These are phyloP conservation scores for Colletotrichum caudatum DNA, from an alignment of 2,329 filamentous ascomycete species.

Conservation along the genomic window DNA sequence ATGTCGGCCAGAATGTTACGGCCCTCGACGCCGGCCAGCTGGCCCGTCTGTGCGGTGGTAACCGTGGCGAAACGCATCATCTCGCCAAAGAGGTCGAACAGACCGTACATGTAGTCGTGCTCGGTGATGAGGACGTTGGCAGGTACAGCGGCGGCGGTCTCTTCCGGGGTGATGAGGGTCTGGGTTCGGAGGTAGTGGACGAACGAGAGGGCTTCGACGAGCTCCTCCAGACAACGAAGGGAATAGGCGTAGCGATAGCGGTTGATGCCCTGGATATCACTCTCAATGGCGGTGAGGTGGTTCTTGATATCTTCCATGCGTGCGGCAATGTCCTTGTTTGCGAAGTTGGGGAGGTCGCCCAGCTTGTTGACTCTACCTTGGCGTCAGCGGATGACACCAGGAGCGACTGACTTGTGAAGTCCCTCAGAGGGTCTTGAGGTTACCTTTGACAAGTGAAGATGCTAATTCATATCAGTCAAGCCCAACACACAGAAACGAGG, in stretches of 20 bases:
- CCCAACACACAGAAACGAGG: rapidly evolving
- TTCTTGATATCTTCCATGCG: constrained; percentile 78
- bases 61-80: constrained; percentile 97
- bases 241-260: constrained; percentile 83
- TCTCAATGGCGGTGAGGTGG: constrained; percentile 75
- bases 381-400: constrained; percentile 25
- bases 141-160: constrained; percentile 65
- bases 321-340: constrained; percentile 76
- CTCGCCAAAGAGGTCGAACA: constrained; percentile 96
- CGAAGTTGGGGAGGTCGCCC: constrained; percentile 49
- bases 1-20: constrained; percentile 83
- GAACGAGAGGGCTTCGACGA: constrained; percentile 91
- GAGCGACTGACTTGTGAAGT: background rate
- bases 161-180: constrained; percentile 75
- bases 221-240: constrained; percentile 91
- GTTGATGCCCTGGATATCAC: constrained; percentile 83
- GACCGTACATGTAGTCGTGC: constrained; percentile 88
- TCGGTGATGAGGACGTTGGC: constrained; percentile 74
- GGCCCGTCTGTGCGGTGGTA: constrained; percentile 80
- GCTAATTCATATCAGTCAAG: constrained; percentile 44
- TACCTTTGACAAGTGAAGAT: constrained; percentile 58
- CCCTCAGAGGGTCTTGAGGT: background rate
- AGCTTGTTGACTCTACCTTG: constrained; percentile 34
- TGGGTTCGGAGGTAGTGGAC: constrained; percentile 87
- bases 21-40: constrained; percentile 53